phyloP scores from a whole-genome alignment of 768 basidiomycete species.

The Galerina marginata region DNA sequence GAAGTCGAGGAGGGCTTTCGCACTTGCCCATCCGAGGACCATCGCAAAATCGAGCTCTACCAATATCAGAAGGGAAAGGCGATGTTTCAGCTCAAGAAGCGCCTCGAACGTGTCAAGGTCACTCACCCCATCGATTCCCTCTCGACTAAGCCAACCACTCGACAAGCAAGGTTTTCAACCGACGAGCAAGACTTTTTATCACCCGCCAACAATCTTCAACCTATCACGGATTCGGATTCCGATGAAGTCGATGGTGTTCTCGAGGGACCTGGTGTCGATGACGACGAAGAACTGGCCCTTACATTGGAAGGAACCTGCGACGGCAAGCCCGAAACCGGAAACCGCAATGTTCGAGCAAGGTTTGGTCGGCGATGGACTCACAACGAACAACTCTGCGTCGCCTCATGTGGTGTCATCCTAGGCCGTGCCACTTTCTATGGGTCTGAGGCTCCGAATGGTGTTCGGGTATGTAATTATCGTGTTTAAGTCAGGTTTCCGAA shows the following conservation, averaged over 20 bases:
- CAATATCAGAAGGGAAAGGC: neutral
- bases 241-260: neutral
- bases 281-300: neutral
- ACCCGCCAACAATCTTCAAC: too few species aligned
- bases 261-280: neutral
- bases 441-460: constrained; percentile 26
- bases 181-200: too few species aligned
- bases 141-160: neutral
- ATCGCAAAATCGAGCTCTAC: constrained; percentile 1
- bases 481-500: neutral
- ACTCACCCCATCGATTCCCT: neutral
- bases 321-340: constrained; percentile 13
- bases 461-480: constrained; percentile 15
- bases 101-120: neutral
- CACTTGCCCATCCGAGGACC: neutral
- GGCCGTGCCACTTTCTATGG: constrained; percentile 31
- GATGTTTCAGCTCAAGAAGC: constrained; percentile 8
- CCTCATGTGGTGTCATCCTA: constrained; percentile 31
- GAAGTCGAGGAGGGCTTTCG: neutral
- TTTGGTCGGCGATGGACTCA: constrained; percentile 35
- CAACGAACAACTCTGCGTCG: constrained; percentile 31
- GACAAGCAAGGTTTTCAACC: too few species aligned
- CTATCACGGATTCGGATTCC: too few species aligned
- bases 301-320: neutral
- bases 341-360: constrained; percentile 19